Evolutionary conservation across 1,284 basidiomycete species (phyloP), one percentile per base, ranked within the genome.

Genomic region (Abortiporus biennis): DNA sequence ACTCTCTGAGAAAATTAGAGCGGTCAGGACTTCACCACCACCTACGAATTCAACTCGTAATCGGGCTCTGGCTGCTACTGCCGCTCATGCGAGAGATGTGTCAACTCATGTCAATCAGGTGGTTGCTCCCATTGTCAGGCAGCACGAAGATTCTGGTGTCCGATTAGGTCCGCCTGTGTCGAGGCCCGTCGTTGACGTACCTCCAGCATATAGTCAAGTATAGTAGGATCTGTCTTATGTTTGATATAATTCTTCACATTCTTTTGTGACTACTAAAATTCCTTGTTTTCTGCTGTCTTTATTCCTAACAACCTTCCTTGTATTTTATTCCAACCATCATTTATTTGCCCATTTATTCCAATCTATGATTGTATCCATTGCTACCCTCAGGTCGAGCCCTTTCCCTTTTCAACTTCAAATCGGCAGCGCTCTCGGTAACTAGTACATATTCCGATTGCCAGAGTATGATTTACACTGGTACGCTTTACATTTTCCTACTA

Each of bases 141-240:
- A 36, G n/a, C 43, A 44, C 27, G 21, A 25, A 17, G 46, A 47
- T 33, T 47, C 46, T 12, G 43, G 46, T 6, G 23, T 47, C 3
- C 37, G 46, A 17, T 22, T 47, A 6, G 31, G 31, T 3, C 21
- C 42, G 5, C 32, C 32, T 8, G n/a, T n/a, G n/a, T n/a, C n/a
- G n/a, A n/a, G n/a, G n/a, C n/a, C 36, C n/a, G 43, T 44, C 1
- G 43, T 47, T 19, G 46, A 47, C 21, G 29, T 47, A 20, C 46
- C 46, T 6, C 43, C 46, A n/a, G 46, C 43, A n/a, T 47, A 47
- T 36, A 37, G 6, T 20, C 19, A 8, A 21, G 36, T 15, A 20
- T 37, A 22, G 15, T 8, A n/a, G n/a, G n/a, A n/a, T n/a, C n/a
- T n/a, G n/a, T n/a, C n/a, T n/a, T n/a, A n/a, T n/a, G n/a, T n/a